Percentiles rank a stretch among this genome's conserved stretches.
Evolutionary conservation across 2,329 filamentous ascomycete genomes (phyloP).

Genomic region (Trichoderma sp.): DNA sequence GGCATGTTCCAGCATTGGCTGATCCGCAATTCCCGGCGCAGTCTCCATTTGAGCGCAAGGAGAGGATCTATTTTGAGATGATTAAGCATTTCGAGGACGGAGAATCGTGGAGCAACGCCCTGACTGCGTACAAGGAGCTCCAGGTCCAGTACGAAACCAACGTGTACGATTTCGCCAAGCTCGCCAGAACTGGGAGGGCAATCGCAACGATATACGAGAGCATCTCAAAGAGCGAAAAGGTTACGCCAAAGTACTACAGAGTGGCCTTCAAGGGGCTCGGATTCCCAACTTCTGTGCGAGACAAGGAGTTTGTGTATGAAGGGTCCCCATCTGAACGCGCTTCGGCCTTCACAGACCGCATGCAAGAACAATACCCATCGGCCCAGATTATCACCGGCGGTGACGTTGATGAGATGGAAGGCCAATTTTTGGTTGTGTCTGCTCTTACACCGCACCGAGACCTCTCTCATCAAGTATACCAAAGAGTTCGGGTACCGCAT

Average conservation of each 20-base stretch:
- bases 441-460: conserved; percentile 80
- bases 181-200: conserved; percentile 82
- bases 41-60: conserved; percentile 87
- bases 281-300: conserved; percentile 74
- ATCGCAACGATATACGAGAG: conserved; percentile 91
- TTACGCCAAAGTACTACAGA: conserved; percentile 83
- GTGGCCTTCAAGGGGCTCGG: conserved; percentile 87
- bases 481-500: conserved; percentile 78
- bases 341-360: conserved; percentile 79
- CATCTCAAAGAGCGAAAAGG: conserved; percentile 75
- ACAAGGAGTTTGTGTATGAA: conserved; percentile 93
- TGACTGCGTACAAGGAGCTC: conserved; percentile 86
- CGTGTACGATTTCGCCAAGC: conserved; percentile 84
- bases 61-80: conserved; percentile 88
- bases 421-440: conserved; percentile 83
- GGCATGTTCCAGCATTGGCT: conserved; percentile 59
- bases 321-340: conserved; percentile 73
- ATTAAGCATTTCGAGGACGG: conserved; percentile 93
- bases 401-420: conserved; percentile 75
- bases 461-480: conserved; percentile 77
- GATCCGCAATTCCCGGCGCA: conserved; percentile 81
- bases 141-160: conserved; percentile 88
- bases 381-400: conserved; percentile 74
- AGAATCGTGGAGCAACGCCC: conserved; percentile 86
- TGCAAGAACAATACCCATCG: conserved; percentile 85